Percentiles rank a stretch among this genome's conserved stretches.
These are phyloP conservation scores for Monotropa hypopitys DNA, from an alignment of 179 eudicot genomes.

Conservation along the genomic window DNA sequence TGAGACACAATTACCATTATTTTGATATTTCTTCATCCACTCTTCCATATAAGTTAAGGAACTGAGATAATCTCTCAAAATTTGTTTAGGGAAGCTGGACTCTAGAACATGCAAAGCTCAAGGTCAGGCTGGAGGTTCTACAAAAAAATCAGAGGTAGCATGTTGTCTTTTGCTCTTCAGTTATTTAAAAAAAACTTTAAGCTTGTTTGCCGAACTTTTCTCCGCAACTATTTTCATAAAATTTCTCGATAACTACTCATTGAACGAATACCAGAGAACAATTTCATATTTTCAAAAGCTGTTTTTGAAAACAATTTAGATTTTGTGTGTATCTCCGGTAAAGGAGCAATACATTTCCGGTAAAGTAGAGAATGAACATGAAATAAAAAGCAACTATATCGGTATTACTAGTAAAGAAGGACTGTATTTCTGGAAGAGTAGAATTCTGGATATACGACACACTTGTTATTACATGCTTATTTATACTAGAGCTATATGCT, in stretches of 20 bases:
- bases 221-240: not conserved
- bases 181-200: not conserved
- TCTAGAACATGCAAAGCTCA: conserved; percentile 67
- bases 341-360: too few species aligned
- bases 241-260: not conserved
- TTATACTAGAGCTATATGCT: too few species aligned
- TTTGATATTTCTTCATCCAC: not conserved
- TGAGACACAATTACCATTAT: not conserved
- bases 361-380: too few species aligned
- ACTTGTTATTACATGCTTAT: too few species aligned
- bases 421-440: too few species aligned
- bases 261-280: not conserved
- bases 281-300: too few species aligned
- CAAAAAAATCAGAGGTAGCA: conserved; percentile 54
- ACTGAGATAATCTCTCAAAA: not conserved
- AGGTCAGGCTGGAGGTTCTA: conserved; percentile 62
- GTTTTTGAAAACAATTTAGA: too few species aligned
- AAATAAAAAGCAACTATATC: too few species aligned
- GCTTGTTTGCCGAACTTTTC: not conserved
- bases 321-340: too few species aligned
- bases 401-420: too few species aligned
- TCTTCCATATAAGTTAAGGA: not conserved
- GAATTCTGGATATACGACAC: too few species aligned
- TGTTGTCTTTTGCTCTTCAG: not conserved
- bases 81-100: conserved; percentile 52